These are phyloP conservation scores for Elaeis oleifera DNA, from an alignment of 202 grass and related monocot species.

Conservation along the genomic window DNA sequence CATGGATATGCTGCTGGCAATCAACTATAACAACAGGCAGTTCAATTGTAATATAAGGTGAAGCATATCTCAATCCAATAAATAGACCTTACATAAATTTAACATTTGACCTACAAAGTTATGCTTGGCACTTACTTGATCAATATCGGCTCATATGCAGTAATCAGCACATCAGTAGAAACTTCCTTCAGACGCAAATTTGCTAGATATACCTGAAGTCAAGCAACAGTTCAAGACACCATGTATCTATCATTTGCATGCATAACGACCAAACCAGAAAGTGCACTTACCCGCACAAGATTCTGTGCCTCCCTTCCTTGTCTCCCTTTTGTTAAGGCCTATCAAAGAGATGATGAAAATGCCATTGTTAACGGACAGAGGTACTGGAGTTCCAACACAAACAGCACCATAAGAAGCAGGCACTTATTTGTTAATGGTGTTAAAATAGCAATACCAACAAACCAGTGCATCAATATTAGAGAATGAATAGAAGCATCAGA, in stretches of 20 bases:
- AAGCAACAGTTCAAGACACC: not conserved
- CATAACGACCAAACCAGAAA: slow-evolving; percentile 6
- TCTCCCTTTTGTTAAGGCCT: slow-evolving; percentile 82
- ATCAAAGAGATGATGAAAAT: slow-evolving; percentile 6
- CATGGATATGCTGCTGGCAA: too few relatives aligned
- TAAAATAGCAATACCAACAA: too few relatives aligned
- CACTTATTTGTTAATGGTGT: too few relatives aligned
- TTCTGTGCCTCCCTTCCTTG: slow-evolving; percentile 83
- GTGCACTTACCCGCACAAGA: slow-evolving; percentile 55
- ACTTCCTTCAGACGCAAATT: slow-evolving; percentile 80
- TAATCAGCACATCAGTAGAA: slow-evolving; percentile 71
- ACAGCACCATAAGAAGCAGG: too few relatives aligned
- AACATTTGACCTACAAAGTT: not conserved
- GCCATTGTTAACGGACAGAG: not conserved
- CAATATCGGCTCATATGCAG: slow-evolving; percentile 70
- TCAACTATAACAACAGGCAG: too few relatives aligned
- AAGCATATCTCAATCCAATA: too few relatives aligned
- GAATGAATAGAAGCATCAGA: too few relatives aligned
- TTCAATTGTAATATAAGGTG: too few relatives aligned
- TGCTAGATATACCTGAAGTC: slow-evolving; percentile 69
- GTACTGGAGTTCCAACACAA: too few relatives aligned
- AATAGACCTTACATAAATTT: too few relatives aligned
- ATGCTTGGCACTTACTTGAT: slow-evolving; percentile 58
- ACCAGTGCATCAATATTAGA: too few relatives aligned
- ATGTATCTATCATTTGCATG: slow-evolving; percentile 2